Base-by-base conservation (phyloP, 2,329 filamentous ascomycete genomes). In the Onygena corvina region DNA sequence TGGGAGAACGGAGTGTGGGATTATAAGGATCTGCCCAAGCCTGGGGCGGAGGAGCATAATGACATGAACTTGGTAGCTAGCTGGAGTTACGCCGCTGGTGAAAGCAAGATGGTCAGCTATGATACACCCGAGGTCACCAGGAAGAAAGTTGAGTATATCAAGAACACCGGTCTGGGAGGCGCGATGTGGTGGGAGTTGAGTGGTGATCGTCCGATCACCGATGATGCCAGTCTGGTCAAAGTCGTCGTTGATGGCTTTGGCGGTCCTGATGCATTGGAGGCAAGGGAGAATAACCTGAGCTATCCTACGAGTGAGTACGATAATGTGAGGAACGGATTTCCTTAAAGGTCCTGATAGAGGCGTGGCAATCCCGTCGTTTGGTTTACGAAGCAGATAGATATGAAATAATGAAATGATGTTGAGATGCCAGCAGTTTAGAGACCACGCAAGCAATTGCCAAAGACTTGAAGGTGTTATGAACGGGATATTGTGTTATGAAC, bases 141-240 rank as follows among this genome's bases (percentile, higher is more conserved):
- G 56, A 63, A 68, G 56, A 96, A 95, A 71, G 80, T 80, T 1
- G 69, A 76, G 9, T 94, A 80, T 63, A 78, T 95, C 60, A 76
- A 73, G 60, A 63, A 76, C 14, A 70, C 75, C 35, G 72, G 77
- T 0, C 74, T 95, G 0, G 89, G 88, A 1, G 90, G 90, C n/a
- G 86, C 77, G 12, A 95, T 96, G 89, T 96, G 87, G 87, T 93
- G 86, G 86, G 89, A 95, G 70, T 86, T 80, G 57, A 90, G 83
- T 60, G 82, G 78, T 1, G 90, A 95, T 33, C 50, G 45, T 38
- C 52, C 52, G n/a, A 45, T 53, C 18, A 33, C 20, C 14, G 7
- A 52, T 23, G 52, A 51, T 11, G 44, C 49, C 23, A 53, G 52
- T 23, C 40, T 53, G 49, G 46, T 53, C 25, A 53, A 52, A 33